Conservation (phyloP, 768 basidiomycete genomes). For the Phlebiopsis flavidoalba region DNA sequence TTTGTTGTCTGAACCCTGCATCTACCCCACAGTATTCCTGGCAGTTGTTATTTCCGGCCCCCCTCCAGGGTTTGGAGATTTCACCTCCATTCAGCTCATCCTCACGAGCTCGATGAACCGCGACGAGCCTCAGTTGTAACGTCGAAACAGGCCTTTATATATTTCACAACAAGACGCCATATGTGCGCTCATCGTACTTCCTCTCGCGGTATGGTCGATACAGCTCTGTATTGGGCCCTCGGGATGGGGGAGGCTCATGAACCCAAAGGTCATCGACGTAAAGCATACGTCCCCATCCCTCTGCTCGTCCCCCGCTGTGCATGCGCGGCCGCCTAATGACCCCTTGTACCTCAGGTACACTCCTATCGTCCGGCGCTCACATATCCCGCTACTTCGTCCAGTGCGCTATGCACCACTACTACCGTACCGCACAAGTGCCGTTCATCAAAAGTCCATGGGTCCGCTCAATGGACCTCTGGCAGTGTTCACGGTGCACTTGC, state of each 20-base stretch:
- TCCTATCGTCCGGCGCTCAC: conserved; percentile 71
- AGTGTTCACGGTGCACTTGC: too few species aligned
- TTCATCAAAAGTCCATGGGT: conserved; percentile 78
- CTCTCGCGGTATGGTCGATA: conserved; percentile 65
- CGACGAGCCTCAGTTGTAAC: conserved; percentile 47
- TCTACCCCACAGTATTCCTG: conserved; percentile 1
- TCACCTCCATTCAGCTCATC: conserved; percentile 64
- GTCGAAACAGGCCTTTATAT: conserved; percentile 53
- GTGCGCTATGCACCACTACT: conserved; percentile 75
- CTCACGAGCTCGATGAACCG: conserved; percentile 70
- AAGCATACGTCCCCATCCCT: conserved; percentile 25
- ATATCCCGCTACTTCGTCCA: conserved; percentile 77
- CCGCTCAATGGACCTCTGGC: conserved; percentile 49
- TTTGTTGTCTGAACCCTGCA: background rate
- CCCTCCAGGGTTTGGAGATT: conserved; percentile 53
- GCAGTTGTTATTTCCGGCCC: conserved; percentile 1
- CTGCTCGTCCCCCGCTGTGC: background rate
- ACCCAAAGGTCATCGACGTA: conserved; percentile 65
- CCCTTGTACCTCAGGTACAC: conserved; percentile 44
- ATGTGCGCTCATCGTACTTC: conserved; percentile 75
- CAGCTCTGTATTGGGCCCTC: conserved; percentile 75
- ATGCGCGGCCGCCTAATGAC: background rate
- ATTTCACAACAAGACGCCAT: conserved; percentile 69
- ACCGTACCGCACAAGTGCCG: conserved; percentile 56
- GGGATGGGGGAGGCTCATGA: conserved; percentile 64